Percentiles rank a stretch among this genome's conserved stretches.
Conservation (phyloP, 257 asterid species). For the Petunia axillaris region DNA sequence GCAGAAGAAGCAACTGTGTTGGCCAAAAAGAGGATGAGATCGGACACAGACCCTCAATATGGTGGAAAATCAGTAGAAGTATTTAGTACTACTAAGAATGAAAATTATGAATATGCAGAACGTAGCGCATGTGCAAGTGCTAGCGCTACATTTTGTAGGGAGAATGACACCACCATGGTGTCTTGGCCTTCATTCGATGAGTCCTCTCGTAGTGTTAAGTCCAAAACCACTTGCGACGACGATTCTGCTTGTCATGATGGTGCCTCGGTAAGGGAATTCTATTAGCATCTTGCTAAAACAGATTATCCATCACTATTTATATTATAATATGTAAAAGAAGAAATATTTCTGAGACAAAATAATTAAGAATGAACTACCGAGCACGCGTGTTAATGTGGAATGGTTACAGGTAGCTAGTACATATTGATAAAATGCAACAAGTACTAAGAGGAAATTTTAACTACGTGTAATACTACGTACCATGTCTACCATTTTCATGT, state of each 20-base stretch:
- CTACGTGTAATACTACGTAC: too few species aligned
- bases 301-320: too few species aligned
- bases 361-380: too few species aligned
- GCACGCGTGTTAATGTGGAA: too few species aligned
- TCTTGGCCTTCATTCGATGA: constrained; percentile 60
- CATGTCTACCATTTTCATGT: too few species aligned
- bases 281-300: background rate
- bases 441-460: too few species aligned
- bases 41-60: constrained; percentile 36
- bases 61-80: constrained; percentile 21
- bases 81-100: too few species aligned
- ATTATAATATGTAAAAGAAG: too few species aligned
- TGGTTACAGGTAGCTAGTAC: too few species aligned
- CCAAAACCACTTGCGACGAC: constrained; percentile 48
- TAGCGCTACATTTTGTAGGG: constrained; percentile 49
- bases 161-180: constrained; percentile 45
- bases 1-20: background rate
- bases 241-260: constrained; percentile 52
- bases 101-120: constrained; percentile 23
- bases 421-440: too few species aligned
- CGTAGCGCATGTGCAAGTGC: constrained; percentile 54
- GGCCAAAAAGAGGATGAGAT: constrained; percentile 43
- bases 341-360: too few species aligned
- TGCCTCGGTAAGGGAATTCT: constrained; percentile 40
- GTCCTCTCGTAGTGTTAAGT: constrained; percentile 51